Conservation (phyloP, 2,329 filamentous ascomycete genomes). For the Talaromyces sp. region DNA sequence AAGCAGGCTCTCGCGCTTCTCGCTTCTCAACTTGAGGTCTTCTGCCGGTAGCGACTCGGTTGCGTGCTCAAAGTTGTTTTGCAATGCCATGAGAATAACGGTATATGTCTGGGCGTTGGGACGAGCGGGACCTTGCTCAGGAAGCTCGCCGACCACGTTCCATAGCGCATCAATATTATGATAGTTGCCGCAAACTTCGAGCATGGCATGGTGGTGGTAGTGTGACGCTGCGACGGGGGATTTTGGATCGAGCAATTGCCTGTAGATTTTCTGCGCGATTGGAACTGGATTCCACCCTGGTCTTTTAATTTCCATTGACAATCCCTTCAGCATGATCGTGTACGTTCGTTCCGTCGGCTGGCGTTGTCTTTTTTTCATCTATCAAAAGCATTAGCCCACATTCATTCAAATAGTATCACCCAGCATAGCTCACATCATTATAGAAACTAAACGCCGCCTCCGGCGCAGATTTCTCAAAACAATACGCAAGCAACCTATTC, state of each 20-base stretch:
- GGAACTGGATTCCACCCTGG: conserved; percentile 51
- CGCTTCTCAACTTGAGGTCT: conserved; percentile 20
- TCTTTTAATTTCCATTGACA: conserved; percentile 55
- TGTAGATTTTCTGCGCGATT: conserved; percentile 70
- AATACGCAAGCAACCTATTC: conserved; percentile 77
- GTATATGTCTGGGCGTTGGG: conserved; percentile 73
- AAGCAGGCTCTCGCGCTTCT: conserved; percentile 40
- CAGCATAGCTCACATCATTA: conserved; percentile 63
- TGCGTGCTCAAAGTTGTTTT: conserved; percentile 37
- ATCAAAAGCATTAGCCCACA: conserved; percentile 1
- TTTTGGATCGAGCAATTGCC: conserved; percentile 61
- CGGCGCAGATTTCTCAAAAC: conserved; percentile 56
- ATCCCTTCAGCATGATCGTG: conserved; percentile 73
- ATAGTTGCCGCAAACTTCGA: conserved; percentile 72
- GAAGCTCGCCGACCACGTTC: conserved; percentile 65
- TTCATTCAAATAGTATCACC: not conserved
- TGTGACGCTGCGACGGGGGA: conserved; percentile 64
- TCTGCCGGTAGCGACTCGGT: conserved; percentile 24
- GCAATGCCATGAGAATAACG: conserved; percentile 73
- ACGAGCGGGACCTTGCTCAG: conserved; percentile 55
- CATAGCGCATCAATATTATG: conserved; percentile 76
- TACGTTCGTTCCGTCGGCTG: conserved; percentile 77
- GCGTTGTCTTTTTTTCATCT: conserved; percentile 94
- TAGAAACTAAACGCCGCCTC: conserved; percentile 70
- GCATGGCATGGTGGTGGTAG: conserved; percentile 82